Conservation (phyloP, 2,329 filamentous ascomycete genomes). For the Calonectria ilicicola region DNA sequence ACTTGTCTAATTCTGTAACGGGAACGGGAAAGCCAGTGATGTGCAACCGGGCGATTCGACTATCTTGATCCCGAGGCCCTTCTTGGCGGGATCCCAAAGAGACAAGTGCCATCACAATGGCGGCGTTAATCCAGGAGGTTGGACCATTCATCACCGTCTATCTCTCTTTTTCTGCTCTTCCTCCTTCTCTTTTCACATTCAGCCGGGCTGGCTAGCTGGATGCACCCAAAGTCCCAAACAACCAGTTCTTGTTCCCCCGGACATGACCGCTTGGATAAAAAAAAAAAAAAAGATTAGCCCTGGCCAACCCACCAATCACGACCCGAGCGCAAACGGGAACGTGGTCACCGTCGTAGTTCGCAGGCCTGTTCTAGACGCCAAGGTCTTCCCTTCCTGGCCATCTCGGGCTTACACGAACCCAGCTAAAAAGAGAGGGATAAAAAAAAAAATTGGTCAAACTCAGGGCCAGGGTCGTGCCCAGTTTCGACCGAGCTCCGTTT, state of each 20-base stretch:
- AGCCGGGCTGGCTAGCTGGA: neutral
- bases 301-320: constrained; percentile 16
- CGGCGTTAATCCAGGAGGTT: too few species aligned
- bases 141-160: too few species aligned
- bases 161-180: too few species aligned
- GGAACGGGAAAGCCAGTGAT: neutral
- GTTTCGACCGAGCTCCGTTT: neutral
- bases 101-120: too few species aligned
- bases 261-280: neutral
- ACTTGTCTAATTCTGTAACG: neutral
- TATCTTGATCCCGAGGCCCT: neutral
- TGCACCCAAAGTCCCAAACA: too few species aligned
- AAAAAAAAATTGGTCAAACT: too few species aligned
- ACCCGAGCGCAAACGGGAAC: constrained; percentile 22
- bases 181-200: neutral
- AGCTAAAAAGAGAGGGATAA: too few species aligned
- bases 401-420: neutral
- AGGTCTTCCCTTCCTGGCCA: neutral
- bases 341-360: neutral
- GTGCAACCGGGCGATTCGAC: neutral
- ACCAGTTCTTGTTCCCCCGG: neutral
- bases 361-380: too few species aligned
- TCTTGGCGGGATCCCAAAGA: too few species aligned
- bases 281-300: neutral
- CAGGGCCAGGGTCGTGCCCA: constrained; percentile 9